Evolutionary conservation across 352 stramenopile species (phyloP).

Genomic region (Phytophthora aleatoria): DNA sequence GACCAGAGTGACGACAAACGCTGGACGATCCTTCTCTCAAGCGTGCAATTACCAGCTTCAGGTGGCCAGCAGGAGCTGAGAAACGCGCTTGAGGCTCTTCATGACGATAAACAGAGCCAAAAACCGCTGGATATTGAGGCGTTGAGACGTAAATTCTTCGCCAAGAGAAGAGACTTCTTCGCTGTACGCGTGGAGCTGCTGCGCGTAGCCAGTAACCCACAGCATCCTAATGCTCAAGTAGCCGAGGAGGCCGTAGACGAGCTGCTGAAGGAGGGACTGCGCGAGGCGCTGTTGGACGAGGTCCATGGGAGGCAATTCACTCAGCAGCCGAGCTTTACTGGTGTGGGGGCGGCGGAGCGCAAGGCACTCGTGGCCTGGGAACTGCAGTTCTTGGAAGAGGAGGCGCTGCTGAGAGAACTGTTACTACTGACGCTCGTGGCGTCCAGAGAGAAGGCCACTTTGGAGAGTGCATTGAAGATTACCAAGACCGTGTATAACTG

Average conservation of each 20-base stretch:
- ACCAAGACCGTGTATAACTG: conserved; percentile 42
- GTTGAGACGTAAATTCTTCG: conserved; percentile 44
- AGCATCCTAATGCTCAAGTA: conserved; percentile 38
- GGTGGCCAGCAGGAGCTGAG: conserved; percentile 27
- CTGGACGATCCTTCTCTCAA: conserved; percentile 39
- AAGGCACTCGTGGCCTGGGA: conserved; percentile 54
- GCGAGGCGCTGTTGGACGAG: conserved; percentile 62
- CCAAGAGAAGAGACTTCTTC: conserved; percentile 51
- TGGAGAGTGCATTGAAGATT: conserved; percentile 39
- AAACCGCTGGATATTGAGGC: conserved; percentile 32
- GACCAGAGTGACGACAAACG: conserved; percentile 18
- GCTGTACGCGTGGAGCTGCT: conserved; percentile 63
- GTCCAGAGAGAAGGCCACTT: conserved; percentile 44
- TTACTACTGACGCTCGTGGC: conserved; percentile 52
- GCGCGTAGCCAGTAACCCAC: conserved; percentile 37
- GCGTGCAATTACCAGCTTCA: conserved; percentile 41
- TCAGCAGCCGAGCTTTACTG: conserved; percentile 40
- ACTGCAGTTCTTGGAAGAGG: conserved; percentile 63
- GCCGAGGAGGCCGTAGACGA: conserved; percentile 51
- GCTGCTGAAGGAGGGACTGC: conserved; percentile 59
- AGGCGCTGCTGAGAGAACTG: conserved; percentile 61
- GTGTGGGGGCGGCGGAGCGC: conserved; percentile 30
- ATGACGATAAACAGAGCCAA: conserved; percentile 17
- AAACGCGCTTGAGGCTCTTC: conserved; percentile 32
- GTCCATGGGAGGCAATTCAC: conserved; percentile 48